A percentile compares a stretch with the other conserved stretches of the same genome.
Conservation (phyloP, 108 stramenopile species). For the Cyclotella baltica region DNA sequence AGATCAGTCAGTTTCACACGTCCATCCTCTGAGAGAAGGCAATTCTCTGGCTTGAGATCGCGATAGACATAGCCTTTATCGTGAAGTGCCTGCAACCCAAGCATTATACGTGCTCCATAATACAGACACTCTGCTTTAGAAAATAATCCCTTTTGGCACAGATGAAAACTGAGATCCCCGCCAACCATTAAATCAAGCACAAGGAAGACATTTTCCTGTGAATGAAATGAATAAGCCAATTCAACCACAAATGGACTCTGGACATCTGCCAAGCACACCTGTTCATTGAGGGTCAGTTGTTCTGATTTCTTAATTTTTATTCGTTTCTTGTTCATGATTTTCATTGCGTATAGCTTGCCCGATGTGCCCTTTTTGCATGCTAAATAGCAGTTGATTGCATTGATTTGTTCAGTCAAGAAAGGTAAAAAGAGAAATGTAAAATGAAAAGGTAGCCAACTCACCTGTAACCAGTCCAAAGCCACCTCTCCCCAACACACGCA, state of each 20-base stretch:
- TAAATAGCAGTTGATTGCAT: slow-evolving; percentile 25
- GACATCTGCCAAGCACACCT: slow-evolving; percentile 80
- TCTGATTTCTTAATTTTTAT: slow-evolving; percentile 95
- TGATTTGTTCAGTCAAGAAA: not conserved
- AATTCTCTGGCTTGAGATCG: slow-evolving; percentile 96
- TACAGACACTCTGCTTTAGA: slow-evolving; percentile 79
- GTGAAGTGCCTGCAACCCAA: slow-evolving; percentile 92
- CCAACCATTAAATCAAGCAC: slow-evolving; percentile 98
- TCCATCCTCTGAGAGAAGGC: slow-evolving; percentile 91
- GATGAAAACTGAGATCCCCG: slow-evolving; percentile 89
- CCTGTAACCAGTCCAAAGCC: slow-evolving; percentile 95
- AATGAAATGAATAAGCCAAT: slow-evolving; percentile 95
- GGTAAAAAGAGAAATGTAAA: not conserved
- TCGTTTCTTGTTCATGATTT: slow-evolving; percentile 96
- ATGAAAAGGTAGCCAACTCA: slow-evolving; percentile 37
- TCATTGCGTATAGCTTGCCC: slow-evolving; percentile 97
- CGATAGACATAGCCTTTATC: slow-evolving; percentile 90
- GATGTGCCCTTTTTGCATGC: slow-evolving; percentile 95
- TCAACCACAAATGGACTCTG: slow-evolving; percentile 95
- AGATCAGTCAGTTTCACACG: slow-evolving; percentile 91
- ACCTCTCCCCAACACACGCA: slow-evolving; percentile 93
- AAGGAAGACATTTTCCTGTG: slow-evolving; percentile 88
- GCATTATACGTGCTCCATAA: slow-evolving; percentile 92
- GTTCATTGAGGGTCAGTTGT: slow-evolving; percentile 90
- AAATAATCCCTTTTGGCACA: slow-evolving; percentile 82